Conservation (phyloP, 78 protist genomes). For the Isochrysis galbana region DNA sequence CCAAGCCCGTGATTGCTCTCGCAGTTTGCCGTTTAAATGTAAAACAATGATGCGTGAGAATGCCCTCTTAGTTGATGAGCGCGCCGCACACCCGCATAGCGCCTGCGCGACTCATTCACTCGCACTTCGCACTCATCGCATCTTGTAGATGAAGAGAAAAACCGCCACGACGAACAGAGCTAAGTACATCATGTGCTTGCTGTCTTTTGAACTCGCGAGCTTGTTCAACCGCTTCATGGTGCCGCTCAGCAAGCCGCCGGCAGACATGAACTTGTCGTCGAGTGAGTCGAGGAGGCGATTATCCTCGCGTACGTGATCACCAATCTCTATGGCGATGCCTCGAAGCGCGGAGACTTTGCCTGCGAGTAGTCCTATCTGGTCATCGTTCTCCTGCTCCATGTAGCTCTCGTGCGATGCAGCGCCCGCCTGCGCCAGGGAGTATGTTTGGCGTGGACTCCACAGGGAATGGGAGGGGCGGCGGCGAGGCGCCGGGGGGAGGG, state of each 20-base stretch:
- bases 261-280: neutral
- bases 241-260: neutral
- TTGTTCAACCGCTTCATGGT: neutral
- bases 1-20: too few species aligned
- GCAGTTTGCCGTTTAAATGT: too few species aligned
- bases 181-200: neutral
- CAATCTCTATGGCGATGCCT: neutral
- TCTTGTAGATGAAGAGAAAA: neutral
- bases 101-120: too few species aligned
- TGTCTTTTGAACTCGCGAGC: neutral
- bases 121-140: too few species aligned
- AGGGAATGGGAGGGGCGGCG: too few species aligned
- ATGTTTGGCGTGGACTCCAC: too few species aligned
- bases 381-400: constrained; percentile 14
- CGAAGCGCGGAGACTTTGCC: neutral
- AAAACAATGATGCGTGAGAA: too few species aligned
- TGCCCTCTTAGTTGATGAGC: too few species aligned
- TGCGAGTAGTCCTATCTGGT: neutral
- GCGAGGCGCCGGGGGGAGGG: too few species aligned
- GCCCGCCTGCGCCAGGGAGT: constrained; percentile 14
- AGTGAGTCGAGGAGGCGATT: neutral
- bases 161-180: neutral
- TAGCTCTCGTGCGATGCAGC: neutral
- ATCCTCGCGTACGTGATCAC: neutral
- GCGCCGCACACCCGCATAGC: too few species aligned